phyloP scores from a whole-genome alignment of 306 rosid genomes.

The Glycyrrhiza uralensis region DNA sequence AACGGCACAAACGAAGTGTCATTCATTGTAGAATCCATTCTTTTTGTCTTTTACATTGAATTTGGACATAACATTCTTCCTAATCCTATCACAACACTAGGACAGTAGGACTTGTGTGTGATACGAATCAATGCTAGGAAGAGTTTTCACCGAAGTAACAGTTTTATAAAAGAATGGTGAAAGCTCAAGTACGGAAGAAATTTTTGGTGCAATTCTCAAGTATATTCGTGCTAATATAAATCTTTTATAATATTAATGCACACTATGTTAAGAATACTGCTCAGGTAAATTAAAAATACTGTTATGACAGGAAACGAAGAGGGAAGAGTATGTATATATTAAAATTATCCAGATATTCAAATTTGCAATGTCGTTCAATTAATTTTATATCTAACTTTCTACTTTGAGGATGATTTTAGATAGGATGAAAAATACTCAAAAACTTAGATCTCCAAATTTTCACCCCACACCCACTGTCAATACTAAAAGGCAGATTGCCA shows the following conservation, averaged over 20 bases:
- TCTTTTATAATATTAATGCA: background rate
- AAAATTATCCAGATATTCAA: too few relatives aligned
- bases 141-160: too few relatives aligned
- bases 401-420: background rate
- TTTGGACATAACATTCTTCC: background rate
- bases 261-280: background rate
- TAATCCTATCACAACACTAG: slow-evolving; percentile 9
- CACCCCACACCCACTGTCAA: background rate
- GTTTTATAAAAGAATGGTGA: background rate
- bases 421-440: background rate
- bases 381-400: background rate
- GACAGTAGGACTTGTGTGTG: background rate
- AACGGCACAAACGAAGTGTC: background rate
- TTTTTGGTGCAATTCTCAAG: background rate
- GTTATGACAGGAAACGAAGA: background rate
- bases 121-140: background rate
- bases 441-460: background rate
- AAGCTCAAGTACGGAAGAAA: background rate
- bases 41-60: slow-evolving; percentile 26
- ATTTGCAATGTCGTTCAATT: too few relatives aligned
- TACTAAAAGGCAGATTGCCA: background rate
- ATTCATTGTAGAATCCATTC: slow-evolving; percentile 28
- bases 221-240: background rate
- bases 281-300: background rate
- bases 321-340: background rate